Evolutionary conservation across 2,329 filamentous ascomycete genomes (phyloP).

Genomic region (Trichophyton simii): DNA sequence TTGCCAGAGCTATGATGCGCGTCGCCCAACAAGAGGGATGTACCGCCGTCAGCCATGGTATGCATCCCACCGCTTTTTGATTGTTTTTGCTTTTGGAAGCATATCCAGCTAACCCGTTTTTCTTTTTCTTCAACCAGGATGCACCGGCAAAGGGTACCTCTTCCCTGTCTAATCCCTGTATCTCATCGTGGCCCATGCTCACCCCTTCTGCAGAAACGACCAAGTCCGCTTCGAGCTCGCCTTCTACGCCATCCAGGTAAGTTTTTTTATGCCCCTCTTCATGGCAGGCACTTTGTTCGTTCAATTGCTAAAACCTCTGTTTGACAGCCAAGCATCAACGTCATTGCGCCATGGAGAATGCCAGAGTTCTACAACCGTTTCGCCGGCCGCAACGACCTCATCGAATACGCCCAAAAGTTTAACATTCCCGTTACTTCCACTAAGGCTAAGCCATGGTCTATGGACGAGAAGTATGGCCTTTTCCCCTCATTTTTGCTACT

Average conservation of each 20-base stretch:
- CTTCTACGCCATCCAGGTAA: conserved; percentile 34
- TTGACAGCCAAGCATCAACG: conserved; percentile 32
- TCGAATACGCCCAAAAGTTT: conserved; percentile 37
- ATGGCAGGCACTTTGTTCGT: neutral
- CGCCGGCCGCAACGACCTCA: conserved; percentile 37
- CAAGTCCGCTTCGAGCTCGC: conserved; percentile 40
- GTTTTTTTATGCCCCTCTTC: neutral
- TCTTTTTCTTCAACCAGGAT: conserved; percentile 18
- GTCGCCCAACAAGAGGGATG: conserved; percentile 33
- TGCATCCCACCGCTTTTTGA: neutral
- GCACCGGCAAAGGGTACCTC: conserved; percentile 33
- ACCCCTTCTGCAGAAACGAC: conserved; percentile 24
- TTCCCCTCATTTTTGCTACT: too few species aligned
- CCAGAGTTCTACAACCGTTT: conserved; percentile 39
- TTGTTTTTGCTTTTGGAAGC: neutral
- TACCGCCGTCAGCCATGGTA: conserved; percentile 29
- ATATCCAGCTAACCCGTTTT: neutral
- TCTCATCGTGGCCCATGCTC: neutral
- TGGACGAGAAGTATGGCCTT: conserved; percentile 19
- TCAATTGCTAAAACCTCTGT: neutral
- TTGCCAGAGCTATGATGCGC: conserved; percentile 34
- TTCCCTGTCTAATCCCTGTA: neutral
- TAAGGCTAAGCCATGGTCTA: conserved; percentile 47
- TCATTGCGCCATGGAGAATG: conserved; percentile 40
- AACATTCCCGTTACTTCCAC: conserved; percentile 38